Conservation (phyloP, 2,329 filamentous ascomycete genomes). For the Cercospora sesami region DNA sequence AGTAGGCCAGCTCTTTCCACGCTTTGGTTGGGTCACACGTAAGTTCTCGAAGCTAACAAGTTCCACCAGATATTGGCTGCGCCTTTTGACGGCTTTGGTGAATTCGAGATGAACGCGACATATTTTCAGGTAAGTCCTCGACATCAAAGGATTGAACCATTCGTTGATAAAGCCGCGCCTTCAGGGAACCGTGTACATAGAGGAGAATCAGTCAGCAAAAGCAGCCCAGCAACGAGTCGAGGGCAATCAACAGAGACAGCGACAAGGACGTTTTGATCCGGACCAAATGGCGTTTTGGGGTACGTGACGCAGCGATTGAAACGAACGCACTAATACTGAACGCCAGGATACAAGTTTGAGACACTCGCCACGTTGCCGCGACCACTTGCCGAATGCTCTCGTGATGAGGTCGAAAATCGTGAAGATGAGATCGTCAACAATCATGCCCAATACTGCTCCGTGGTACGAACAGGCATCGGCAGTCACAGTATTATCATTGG, state of each 20-base stretch:
- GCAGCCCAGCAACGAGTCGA: slow-evolving; percentile 58
- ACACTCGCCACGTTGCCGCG: slow-evolving; percentile 73
- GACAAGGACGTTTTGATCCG: slow-evolving; percentile 60
- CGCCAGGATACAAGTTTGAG: slow-evolving; percentile 91
- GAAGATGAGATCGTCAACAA: slow-evolving; percentile 76
- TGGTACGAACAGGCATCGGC: slow-evolving; percentile 86
- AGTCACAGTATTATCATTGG: slow-evolving; percentile 73
- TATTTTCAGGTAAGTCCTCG: slow-evolving; percentile 67
- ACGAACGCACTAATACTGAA: neutral
- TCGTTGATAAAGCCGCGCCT: slow-evolving; percentile 12
- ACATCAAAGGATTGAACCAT: slow-evolving; percentile 36
- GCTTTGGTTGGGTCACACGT: neutral
- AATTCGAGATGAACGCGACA: slow-evolving; percentile 97
- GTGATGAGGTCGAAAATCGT: slow-evolving; percentile 76
- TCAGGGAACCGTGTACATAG: slow-evolving; percentile 59
- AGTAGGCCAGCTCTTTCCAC: slow-evolving; percentile 49
- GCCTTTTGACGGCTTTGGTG: slow-evolving; percentile 78
- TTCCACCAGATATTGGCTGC: slow-evolving; percentile 72
- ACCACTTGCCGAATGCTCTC: slow-evolving; percentile 70
- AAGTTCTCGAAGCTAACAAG: neutral
- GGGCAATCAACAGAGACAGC: slow-evolving; percentile 40
- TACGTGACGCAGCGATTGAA: slow-evolving; percentile 40
- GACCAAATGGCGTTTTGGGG: slow-evolving; percentile 94
- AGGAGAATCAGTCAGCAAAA: slow-evolving; percentile 81
- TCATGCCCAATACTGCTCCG: slow-evolving; percentile 90